phyloP scores from a whole-genome alignment of 2,329 filamentous ascomycete genomes.

The Ilyonectria mors-panacis region DNA sequence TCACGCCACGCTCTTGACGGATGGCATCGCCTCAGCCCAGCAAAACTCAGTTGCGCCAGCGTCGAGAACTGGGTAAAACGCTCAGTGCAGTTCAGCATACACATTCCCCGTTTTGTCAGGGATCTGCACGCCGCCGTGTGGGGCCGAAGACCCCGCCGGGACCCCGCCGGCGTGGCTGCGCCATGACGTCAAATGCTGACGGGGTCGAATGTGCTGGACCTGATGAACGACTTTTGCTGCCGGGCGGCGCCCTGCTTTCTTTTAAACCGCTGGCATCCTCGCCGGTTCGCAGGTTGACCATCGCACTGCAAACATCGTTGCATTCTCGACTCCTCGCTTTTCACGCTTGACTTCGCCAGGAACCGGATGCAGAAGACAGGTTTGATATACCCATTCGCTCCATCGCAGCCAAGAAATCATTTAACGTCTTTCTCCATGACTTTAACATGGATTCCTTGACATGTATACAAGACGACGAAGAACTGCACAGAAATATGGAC shows the following conservation, averaged over 20 bases:
- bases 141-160: neutral
- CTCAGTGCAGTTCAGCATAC: too few species aligned
- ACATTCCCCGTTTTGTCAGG: neutral
- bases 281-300: too few species aligned
- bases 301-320: neutral
- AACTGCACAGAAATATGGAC: neutral
- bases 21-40: too few species aligned
- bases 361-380: neutral
- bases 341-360: neutral
- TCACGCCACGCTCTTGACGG: too few species aligned
- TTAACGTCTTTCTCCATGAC: neutral
- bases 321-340: neutral
- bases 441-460: neutral
- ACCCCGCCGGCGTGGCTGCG: constrained; percentile 19
- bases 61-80: neutral
- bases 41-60: neutral
- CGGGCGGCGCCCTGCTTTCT: neutral
- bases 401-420: neutral
- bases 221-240: neutral
- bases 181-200: constrained; percentile 22
- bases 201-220: neutral
- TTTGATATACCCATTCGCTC: neutral
- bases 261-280: neutral
- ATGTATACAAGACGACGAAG: neutral
- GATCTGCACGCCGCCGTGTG: neutral